These are phyloP conservation scores for Goffeauzyma gilvescens DNA, from an alignment of 768 basidiomycete species.

Conservation along the genomic window DNA sequence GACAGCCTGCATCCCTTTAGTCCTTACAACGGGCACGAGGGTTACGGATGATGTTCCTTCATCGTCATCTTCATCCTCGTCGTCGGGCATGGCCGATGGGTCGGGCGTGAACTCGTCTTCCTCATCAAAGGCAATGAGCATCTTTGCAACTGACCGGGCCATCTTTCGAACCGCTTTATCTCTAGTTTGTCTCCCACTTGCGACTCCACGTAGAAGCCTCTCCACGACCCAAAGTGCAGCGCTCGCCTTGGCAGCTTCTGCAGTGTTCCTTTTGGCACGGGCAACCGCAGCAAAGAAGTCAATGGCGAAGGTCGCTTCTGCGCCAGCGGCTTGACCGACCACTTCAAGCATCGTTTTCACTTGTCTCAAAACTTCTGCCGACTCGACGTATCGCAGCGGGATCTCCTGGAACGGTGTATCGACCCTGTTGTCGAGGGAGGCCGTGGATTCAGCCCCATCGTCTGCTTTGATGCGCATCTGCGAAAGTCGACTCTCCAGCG, in stretches of 20 bases:
- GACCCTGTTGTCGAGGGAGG: background rate
- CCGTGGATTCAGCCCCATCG: no score
- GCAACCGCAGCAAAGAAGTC: constrained; percentile 60
- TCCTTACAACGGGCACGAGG: constrained; percentile 40
- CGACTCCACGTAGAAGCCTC: constrained; percentile 54
- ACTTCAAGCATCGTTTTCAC: constrained; percentile 55
- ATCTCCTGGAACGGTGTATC: constrained; percentile 16
- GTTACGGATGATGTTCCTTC: constrained; percentile 22
- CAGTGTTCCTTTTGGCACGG: constrained; percentile 38
- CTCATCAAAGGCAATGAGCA: constrained; percentile 57
- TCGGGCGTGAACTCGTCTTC: constrained; percentile 32
- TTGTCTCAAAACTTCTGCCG: constrained; percentile 32
- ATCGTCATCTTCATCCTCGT: constrained; percentile 14
- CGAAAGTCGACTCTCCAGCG: no score
- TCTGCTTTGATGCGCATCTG: no score
- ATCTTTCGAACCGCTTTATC: constrained; percentile 37
- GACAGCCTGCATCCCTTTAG: constrained; percentile 47
- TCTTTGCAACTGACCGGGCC: constrained; percentile 44
- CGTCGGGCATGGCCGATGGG: constrained; percentile 7
- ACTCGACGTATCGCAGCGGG: constrained; percentile 21
- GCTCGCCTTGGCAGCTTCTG: constrained; percentile 37
- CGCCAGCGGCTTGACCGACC: constrained; percentile 50
- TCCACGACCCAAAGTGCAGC: constrained; percentile 67
- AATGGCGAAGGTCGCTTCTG: constrained; percentile 46
- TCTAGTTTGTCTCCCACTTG: constrained; percentile 15